Conservation (phyloP, 2,329 filamentous ascomycete species). For the Ilyonectria robusta region DNA sequence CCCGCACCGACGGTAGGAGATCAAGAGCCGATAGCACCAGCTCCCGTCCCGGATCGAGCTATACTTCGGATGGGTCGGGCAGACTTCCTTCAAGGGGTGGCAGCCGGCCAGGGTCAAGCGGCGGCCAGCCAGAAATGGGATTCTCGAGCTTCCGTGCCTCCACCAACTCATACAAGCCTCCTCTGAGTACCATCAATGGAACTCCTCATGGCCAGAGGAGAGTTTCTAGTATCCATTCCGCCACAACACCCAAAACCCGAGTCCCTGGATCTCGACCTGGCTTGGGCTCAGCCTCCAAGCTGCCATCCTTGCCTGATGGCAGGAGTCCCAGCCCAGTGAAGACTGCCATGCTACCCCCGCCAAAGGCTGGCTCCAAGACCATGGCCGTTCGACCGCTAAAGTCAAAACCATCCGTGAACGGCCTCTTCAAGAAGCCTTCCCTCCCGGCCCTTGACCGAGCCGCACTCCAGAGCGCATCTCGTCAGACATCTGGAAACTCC, state of each 20-base stretch:
- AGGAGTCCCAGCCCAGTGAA: conserved; percentile 59
- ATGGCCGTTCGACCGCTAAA: conserved; percentile 62
- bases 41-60: conserved; percentile 71
- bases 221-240: conserved; percentile 37
- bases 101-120: conserved; percentile 70
- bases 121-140: conserved; percentile 59
- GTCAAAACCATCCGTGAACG: conserved; percentile 66
- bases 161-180: conserved; percentile 59
- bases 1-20: conserved; percentile 58
- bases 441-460: conserved; percentile 56
- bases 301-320: conserved; percentile 43
- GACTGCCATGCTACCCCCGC: conserved; percentile 42
- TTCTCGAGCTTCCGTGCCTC: conserved; percentile 59
- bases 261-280: conserved; percentile 43
- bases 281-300: conserved; percentile 44
- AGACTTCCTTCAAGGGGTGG: conserved; percentile 64
- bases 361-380: conserved; percentile 63
- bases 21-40: conserved; percentile 62
- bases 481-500: conserved; percentile 36
- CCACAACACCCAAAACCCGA: conserved; percentile 46
- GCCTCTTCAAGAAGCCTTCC: conserved; percentile 70
- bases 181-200: conserved; percentile 59
- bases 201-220: conserved; percentile 58
- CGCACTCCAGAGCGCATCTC: conserved; percentile 33
- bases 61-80: conserved; percentile 72